Evolutionary conservation across 2,329 filamentous ascomycete genomes (phyloP), one percentile per base, ranked within the genome.

Genomic region (Trichocomaceae sp.): DNA sequence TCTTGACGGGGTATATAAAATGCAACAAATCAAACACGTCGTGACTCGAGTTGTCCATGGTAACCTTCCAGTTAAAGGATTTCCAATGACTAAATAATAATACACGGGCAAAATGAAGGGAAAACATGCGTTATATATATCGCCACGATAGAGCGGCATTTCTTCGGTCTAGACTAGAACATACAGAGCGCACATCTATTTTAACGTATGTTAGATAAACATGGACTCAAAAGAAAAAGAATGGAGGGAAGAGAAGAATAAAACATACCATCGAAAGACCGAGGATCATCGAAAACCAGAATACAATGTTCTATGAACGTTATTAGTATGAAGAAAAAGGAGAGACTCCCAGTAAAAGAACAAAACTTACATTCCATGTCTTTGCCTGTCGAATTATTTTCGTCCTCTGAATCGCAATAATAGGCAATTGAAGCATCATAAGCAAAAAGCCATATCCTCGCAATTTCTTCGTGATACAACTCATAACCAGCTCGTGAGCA

Each of bases 361-460:
- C 20, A 13, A 31, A 13, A 9, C 69, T 62, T 62, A 80, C 77
- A 66, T 96, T 96, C 56, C 96, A 75, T 29, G 91, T 85, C 67
- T 84, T 84, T 62, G 83, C 82, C 19, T 85, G 84, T 53, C 84
- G 81, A 37, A 97, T 83, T 76, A 83, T 89, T 58, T 78, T 82
- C 4, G 87, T 90, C 59, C 88, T 82, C 76, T 97, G 93, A 29
- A 97, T 75, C 70, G 91, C 83, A n/a, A 97, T 88, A 61, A 97
- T 93, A 0, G 93, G 93, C 62, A 97, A 80, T 77, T 99, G 93
- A 59, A 95, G 75, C 93, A 99, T 97, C 84, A 96, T 93, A 59
- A 89, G 87, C 19, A 95, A 66, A 68, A 96, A 95, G 9, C 92
- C 93, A 67, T 97, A 99, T 12, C 93, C 93, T 37, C 93, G 79